Base-by-base conservation (phyloP, 495 filamentous ascomycete species). In the Penicillium angulare region DNA sequence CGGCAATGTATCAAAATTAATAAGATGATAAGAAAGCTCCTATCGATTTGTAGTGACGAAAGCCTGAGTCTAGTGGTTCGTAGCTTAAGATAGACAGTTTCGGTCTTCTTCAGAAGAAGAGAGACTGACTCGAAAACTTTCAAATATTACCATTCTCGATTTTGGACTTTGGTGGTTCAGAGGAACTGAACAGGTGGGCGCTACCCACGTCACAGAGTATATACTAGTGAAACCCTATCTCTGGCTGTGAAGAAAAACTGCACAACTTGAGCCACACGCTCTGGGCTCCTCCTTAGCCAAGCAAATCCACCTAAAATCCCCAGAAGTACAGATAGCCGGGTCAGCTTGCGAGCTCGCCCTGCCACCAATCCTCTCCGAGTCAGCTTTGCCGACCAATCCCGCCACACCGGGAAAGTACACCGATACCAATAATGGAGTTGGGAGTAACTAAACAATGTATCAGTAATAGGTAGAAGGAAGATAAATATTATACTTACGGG, bases 361-460 rank as follows among this genome's bases (percentile, higher is more conserved):
- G 68, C 57, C 21, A 60, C 21, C 0, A 65, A 34, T 9, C 79
- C 79, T 48, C 75, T 76, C 9, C 49, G 46, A 10, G 82, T 84
- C 49, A 78, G 77, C 38, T 64, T 71, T 7, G 78, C 66, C 34
- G 72, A 65, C 79, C 79, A 85, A 51, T 85, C 70, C 16, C 56
- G 60, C 77, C 77, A 84, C 12, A 69, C 72, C 0, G 82, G 82
- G 56, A 82, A 84, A 60, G 70, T 71, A 62, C 79, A 83, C 10
- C 73, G 59, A 20, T 68, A 59, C 20, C 55, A 65, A 50, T 76
- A 80, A 44, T 76, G 63, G 23, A 81, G 55, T 55, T 83, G 79
- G 7, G 74, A 71, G 50, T 68, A 79, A 46, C 79, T 82, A 36
- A 2, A 46, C 5, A 23, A 7, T 32, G 18, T 0, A 18, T 34